These are phyloP conservation scores for Leptomonas pyrrhocoris DNA, from an alignment of 208 protist genomes.

Conservation along the genomic window DNA sequence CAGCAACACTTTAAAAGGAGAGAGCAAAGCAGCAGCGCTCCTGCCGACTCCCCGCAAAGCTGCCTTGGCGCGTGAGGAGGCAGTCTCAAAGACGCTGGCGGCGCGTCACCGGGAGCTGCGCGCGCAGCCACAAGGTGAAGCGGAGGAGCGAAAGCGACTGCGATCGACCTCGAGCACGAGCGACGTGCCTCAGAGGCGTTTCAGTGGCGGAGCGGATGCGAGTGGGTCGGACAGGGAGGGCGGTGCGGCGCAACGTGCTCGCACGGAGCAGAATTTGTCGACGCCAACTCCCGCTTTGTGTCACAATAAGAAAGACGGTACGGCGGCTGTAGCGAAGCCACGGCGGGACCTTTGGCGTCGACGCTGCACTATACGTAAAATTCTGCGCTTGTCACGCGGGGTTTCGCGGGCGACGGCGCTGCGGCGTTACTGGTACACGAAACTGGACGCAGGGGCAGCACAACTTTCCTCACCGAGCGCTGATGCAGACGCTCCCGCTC, in stretches of 20 bases:
- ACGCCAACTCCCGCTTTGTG: background rate
- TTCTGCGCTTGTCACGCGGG: constrained; percentile 17
- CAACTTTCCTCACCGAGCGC: background rate
- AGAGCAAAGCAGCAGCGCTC: background rate
- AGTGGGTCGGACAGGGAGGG: background rate
- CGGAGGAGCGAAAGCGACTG: constrained; percentile 2
- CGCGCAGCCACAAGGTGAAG: constrained; percentile 6
- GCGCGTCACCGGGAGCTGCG: constrained; percentile 22
- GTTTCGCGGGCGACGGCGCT: constrained; percentile 18
- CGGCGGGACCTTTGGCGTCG: constrained; percentile 22
- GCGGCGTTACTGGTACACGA: constrained; percentile 36
- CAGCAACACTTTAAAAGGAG: background rate
- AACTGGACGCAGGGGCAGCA: background rate
- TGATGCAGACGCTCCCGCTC: background rate
- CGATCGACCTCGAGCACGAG: background rate
- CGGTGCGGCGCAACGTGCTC: background rate
- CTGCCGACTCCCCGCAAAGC: background rate
- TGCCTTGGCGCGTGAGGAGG: constrained; percentile 11
- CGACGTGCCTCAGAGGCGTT: no score
- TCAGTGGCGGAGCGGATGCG: background rate
- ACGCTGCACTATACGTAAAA: constrained; percentile 24
- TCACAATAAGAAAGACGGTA: background rate
- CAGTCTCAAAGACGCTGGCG: constrained; percentile 7
- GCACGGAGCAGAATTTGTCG: background rate
- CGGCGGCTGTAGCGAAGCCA: background rate